Conservation (phyloP, 2,329 filamentous ascomycete genomes). For the Penicillium sp. region DNA sequence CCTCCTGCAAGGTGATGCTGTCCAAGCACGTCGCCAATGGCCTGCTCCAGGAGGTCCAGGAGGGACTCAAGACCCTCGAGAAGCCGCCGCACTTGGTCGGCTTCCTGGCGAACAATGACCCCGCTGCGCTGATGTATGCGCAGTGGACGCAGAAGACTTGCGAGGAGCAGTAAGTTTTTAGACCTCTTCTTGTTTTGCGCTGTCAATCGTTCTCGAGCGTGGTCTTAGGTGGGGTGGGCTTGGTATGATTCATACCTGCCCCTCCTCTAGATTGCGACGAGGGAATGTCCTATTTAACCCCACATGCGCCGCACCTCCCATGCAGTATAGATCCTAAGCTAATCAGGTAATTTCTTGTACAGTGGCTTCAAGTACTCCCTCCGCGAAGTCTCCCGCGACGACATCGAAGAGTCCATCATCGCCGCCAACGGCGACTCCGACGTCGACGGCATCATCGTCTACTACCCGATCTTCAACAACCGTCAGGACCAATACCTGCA, state of each 20-base stretch:
- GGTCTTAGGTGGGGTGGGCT: slow-evolving; percentile 24
- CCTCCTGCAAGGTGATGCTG: slow-evolving; percentile 87
- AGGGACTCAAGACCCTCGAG: slow-evolving; percentile 74
- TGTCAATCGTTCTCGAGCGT: slow-evolving; percentile 19
- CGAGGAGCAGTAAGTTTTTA: slow-evolving; percentile 80
- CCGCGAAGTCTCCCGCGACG: slow-evolving; percentile 81
- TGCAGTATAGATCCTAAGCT: neutral
- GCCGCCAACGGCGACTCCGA: slow-evolving; percentile 77
- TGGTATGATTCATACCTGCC: slow-evolving; percentile 34
- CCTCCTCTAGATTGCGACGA: slow-evolving; percentile 30
- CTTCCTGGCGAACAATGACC: slow-evolving; percentile 90
- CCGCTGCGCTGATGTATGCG: slow-evolving; percentile 89
- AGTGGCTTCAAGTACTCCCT: slow-evolving; percentile 92
- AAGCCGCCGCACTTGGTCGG: slow-evolving; percentile 81
- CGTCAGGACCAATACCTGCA: slow-evolving; percentile 94
- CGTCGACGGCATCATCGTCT: slow-evolving; percentile 92
- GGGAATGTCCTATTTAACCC: neutral
- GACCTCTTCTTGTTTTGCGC: slow-evolving; percentile 15
- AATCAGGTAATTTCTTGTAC: slow-evolving; percentile 4
- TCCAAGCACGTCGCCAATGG: slow-evolving; percentile 85
- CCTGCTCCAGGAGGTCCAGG: slow-evolving; percentile 77
- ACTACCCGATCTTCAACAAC: slow-evolving; percentile 96
- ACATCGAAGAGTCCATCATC: slow-evolving; percentile 86
- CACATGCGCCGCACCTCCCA: neutral
- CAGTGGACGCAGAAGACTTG: slow-evolving; percentile 98